phyloP scores from a whole-genome alignment of 2,329 filamentous ascomycete species.

The Coniella vitis region DNA sequence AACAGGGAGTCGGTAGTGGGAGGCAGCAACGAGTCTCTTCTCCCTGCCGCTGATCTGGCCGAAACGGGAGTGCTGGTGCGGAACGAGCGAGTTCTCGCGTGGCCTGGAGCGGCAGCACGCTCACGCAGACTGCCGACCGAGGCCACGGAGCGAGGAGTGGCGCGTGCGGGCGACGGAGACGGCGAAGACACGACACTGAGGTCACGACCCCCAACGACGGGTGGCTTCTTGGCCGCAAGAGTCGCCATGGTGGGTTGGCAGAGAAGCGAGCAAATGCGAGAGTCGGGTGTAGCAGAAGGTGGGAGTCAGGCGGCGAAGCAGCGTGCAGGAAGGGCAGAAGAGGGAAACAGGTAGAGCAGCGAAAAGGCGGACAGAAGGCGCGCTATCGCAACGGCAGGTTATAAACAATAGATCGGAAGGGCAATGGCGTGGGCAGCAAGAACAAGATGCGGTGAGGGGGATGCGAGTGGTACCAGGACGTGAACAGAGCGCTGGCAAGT shows the following conservation, averaged over 20 bases:
- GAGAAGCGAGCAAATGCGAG: background rate
- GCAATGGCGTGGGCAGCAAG: conserved; percentile 8
- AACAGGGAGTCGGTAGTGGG: conserved; percentile 35
- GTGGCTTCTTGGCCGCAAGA: conserved; percentile 45
- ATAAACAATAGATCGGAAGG: conserved; percentile 13
- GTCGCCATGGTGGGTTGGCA: conserved; percentile 37
- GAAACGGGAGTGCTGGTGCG: conserved; percentile 62
- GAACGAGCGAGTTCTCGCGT: conserved; percentile 49
- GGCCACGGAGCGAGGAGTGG: conserved; percentile 39
- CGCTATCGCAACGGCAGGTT: conserved; percentile 12
- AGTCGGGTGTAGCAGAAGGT: background rate
- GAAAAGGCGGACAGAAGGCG: conserved; percentile 7
- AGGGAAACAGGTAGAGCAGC: conserved; percentile 2
- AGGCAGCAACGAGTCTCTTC: conserved; percentile 42
- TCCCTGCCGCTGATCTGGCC: conserved; percentile 62
- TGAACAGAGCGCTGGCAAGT: conserved; percentile 13
- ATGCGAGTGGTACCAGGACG: conserved; percentile 12
- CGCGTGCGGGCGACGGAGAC: conserved; percentile 32
- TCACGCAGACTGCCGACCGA: conserved; percentile 37
- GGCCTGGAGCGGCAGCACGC: conserved; percentile 36
- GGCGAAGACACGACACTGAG: conserved; percentile 27
- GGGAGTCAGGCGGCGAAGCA: background rate
- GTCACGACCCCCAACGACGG: conserved; percentile 40
- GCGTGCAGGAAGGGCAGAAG: background rate
- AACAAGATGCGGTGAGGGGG: conserved; percentile 17